Evolutionary conservation across 2,329 filamentous ascomycete genomes (phyloP), one percentile per base, ranked within the genome.

Genomic region (Aspergillus flavus): DNA sequence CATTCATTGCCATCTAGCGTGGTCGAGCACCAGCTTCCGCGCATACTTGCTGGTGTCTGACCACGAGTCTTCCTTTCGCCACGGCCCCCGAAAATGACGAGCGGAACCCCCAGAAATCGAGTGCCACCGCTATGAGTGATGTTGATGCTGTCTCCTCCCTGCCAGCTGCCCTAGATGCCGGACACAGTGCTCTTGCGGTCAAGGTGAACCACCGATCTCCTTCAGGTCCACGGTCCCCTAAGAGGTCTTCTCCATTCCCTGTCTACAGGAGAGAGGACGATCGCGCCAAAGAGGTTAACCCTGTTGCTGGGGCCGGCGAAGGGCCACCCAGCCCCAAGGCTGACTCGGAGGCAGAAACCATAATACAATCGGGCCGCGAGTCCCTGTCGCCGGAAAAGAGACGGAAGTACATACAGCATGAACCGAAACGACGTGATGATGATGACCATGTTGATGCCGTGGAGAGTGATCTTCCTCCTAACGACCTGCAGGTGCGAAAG

Each of bases 271-370:
- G 60, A 64, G 65, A 66, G 59, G 64, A 70, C 68, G 70, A 61
- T 54, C 66, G 69, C 62, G 64, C 67, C 58, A 70, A 72, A 66
- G 66, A 70, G 63, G 64, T 69, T 64, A 69, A 72, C 59, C 61
- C 62, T 58, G 70, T 61, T 63, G 69, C 71, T 56, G 70, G 65
- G 56, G 73, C 77, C 52, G 73, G 68, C 55, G 75, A 81, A 61
- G 78, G 73, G 32, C 72, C 72, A 28, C 71, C 71, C 60, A 77
- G 78, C 63, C 77, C 76, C 63, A 79, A 72, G 71, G 79, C 79
- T 56, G 81, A 83, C 69, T 82, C 80, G 52, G 81, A 83, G 72
- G 81, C 81, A 59, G 81, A 83, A 71, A 83, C 81, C 23, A 80
- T 82, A 63, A 83, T 83, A 61, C 80, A 82, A 68, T 82, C 79